Conservation (phyloP, 78 protist species). For the Mantamonas sphyraenae region DNA sequence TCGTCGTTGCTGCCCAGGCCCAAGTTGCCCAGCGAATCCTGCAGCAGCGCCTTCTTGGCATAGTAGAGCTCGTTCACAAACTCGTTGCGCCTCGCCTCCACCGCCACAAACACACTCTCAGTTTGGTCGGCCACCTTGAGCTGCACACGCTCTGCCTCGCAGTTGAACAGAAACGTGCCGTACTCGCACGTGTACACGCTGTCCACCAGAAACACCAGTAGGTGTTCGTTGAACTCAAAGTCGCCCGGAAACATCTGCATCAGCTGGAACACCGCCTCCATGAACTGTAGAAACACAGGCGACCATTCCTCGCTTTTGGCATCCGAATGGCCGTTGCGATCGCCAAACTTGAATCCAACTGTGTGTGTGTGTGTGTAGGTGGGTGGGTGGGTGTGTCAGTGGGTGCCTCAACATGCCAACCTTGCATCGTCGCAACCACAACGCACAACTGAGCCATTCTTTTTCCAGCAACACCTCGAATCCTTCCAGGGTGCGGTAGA, state of each 20-base stretch:
- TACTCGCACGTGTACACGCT: constrained; percentile 22
- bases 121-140: not conserved
- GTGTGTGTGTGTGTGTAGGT: no score
- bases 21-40: no score
- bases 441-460: not conserved
- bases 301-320: not conserved
- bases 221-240: constrained; percentile 40
- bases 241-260: constrained; percentile 30
- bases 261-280: constrained; percentile 44
- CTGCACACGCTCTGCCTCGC: constrained; percentile 10
- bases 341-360: no score
- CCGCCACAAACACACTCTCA: no score
- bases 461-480: constrained; percentile 42
- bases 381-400: no score
- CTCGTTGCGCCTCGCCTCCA: no score
- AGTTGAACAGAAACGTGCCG: constrained; percentile 36
- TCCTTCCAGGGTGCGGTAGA: constrained; percentile 53
- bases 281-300: constrained; percentile 43
- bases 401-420: no score
- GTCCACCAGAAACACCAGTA: constrained; percentile 22
- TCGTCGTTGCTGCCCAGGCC: no score
- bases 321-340: no score
- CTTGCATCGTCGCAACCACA: no score
- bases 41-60: no score
- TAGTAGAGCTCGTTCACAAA: no score